Evolutionary conservation across 331 rosid genomes (phyloP), one percentile per base, ranked within the genome.

Genomic region (Quercus lobata): DNA sequence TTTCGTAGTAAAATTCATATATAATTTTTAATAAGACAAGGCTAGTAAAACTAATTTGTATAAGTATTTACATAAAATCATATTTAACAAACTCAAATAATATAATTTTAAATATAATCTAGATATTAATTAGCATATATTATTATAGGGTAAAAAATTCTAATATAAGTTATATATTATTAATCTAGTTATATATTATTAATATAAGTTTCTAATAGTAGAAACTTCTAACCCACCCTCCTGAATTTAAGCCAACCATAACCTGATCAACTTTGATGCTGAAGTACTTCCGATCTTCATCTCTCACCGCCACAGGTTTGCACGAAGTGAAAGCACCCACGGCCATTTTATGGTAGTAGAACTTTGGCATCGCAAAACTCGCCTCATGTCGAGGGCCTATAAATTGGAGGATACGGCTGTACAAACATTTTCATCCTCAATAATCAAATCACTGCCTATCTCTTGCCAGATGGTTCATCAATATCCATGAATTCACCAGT

Each of bases 401-500:
- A 52, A 15, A 58, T 71, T 52, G 22, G 34, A 3, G 22, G 68
- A 69, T 68, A 25, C 76, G 22, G 14, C 79, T 57, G 76, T 58
- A 78, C 78, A 57, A 56, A 61, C 54, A 57, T n/a, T 37, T 7
- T 58, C 25, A 69, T 27, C 52, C 16, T 24, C 9, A 5, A 21
- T 24, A 25, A 71, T 57, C 54, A 21, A 57, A 4, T 49, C 1
- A 27, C 60, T 41, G 60, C 53, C 53, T 69, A 30, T 60, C 71
- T 72, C 57, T 57, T 72, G 21, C 57, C 53, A 27, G 71, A 9
- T 19, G 55, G 25, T 18, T 27, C 41, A 2, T 71, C 76, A 22
- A 22, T 22, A 22, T 22, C 24, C 24, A 71, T 49, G 78, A 79
- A 94, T 79, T 89, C 96, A 76, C 98, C 97, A 5, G 97, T 91